Conservation (phyloP, 441 rosid species). For the Pelargonium australe region DNA sequence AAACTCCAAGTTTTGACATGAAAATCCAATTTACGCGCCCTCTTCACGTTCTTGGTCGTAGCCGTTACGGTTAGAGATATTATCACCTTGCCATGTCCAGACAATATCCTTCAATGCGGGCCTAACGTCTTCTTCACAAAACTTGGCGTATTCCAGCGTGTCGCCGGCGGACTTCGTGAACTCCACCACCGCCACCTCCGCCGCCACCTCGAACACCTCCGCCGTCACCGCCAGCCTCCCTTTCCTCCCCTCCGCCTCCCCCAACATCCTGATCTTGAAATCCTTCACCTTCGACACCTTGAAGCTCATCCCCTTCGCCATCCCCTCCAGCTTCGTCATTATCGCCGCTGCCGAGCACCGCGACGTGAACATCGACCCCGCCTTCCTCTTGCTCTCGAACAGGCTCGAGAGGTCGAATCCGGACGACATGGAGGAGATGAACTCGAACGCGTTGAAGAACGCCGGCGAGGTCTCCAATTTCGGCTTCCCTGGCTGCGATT, state of each 20-base stretch:
- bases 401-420: no score
- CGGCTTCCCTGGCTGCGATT: no score
- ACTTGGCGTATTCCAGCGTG: conserved; percentile 60
- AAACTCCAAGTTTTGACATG: no score
- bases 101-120: conserved; percentile 83
- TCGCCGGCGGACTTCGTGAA: conserved; percentile 72
- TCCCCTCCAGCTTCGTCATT: conserved; percentile 43
- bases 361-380: no score
- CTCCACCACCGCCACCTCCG: conserved; percentile 74
- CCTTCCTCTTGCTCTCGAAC: no score
- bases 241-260: conserved; percentile 64
- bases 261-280: conserved; percentile 50
- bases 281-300: conserved; percentile 41
- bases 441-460: no score
- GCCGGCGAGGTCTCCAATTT: no score
- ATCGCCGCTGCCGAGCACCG: conserved; percentile 43
- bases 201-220: conserved; percentile 81
- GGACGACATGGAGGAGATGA: not conserved
- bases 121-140: conserved; percentile 68
- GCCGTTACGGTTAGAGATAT: no score
- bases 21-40: no score
- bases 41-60: no score
- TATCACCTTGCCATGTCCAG: conserved; percentile 96
- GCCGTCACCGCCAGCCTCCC: conserved; percentile 62
- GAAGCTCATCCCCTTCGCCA: conserved; percentile 48